Conservation (phyloP, 2,329 filamentous ascomycete species). For the Botrytis deweyae region DNA sequence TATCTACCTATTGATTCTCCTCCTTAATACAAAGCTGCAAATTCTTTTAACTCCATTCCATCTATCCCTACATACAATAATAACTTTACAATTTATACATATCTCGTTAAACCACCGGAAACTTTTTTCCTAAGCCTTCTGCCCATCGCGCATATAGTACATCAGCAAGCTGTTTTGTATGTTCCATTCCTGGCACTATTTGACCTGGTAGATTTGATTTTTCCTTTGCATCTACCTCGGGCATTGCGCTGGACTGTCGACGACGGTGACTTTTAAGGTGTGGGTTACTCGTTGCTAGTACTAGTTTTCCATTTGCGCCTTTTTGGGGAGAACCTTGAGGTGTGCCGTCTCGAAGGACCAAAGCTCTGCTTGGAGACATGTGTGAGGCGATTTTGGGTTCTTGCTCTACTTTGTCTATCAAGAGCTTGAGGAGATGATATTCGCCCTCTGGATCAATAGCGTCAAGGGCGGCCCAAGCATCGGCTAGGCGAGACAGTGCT, state of each 20-base stretch:
- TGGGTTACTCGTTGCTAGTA: slow-evolving; percentile 79
- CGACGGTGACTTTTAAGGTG: slow-evolving; percentile 78
- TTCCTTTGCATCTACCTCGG: slow-evolving; percentile 49
- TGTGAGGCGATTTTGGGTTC: slow-evolving; percentile 61
- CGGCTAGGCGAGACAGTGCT: slow-evolving; percentile 76
- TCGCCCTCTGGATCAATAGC: slow-evolving; percentile 86
- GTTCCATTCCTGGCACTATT: slow-evolving; percentile 76
- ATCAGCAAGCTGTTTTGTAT: slow-evolving; percentile 84
- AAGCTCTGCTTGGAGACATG: slow-evolving; percentile 40
- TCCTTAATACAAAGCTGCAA: neutral
- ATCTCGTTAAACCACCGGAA: slow-evolving; percentile 47
- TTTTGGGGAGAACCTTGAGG: slow-evolving; percentile 49
- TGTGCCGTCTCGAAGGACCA: slow-evolving; percentile 55
- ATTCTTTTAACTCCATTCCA: slow-evolving; percentile 1
- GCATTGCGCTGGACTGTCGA: slow-evolving; percentile 47
- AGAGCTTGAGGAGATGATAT: slow-evolving; percentile 76
- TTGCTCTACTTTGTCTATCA: slow-evolving; percentile 70
- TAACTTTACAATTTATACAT: slow-evolving; percentile 18
- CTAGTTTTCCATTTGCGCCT: slow-evolving; percentile 54
- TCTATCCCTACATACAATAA: slow-evolving; percentile 8
- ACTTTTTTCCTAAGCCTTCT: slow-evolving; percentile 73
- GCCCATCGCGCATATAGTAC: slow-evolving; percentile 90
- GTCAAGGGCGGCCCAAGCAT: slow-evolving; percentile 83
- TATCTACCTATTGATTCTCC: slow-evolving; percentile 16
- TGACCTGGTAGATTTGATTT: slow-evolving; percentile 55